Evolutionary conservation across 257 asterid species (phyloP), one percentile per base, ranked within the genome.

Genomic region (Solanum boliviense): DNA sequence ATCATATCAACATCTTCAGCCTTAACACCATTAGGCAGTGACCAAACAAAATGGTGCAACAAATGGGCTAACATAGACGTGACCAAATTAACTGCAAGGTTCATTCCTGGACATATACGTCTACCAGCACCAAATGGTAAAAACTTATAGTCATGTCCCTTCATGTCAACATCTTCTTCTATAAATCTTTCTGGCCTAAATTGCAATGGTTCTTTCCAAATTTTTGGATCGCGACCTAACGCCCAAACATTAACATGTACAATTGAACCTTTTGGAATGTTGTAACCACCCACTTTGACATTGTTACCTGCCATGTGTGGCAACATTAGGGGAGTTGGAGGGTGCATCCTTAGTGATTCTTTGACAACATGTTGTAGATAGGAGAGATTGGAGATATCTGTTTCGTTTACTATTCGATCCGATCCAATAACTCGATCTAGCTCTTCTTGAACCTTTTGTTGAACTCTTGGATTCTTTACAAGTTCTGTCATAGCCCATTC

Each of bases 401-500:
- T 87, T 90, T 95, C 98, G 0, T 95, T 94, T 96, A 94, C 91
- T 86, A 94, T 88, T 2, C 96, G 94, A 4, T 88, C 89, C 0
- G 82, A 86, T 7, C 98, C 98, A 1, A 95, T 88, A 3, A 95
- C 98, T 3, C 91, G 92, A 82, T 95, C 96, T 13, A 96, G 92
- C 73, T 95, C 98, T 70, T 93, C 96, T 67, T 94, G 98, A 25
- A 91, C 91, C 91, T 95, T 95, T 18, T 92, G 92, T 86, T 96
- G 99, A 23, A 96, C 99, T 84, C 98, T 89, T 2, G 98, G 99
- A 90, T 94, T 96, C 88, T 91, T 88, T 1, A 96, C 95, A 76
- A 96, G 86, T 93, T 94, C 99, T 0, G 98, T 98, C 92, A 96
- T 60, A 3, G 93, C 97, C 99, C 99, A 96, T 58, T 96, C 99